Base-by-base conservation (phyloP, 805 yeast genomes). In the Candida verbasci region DNA sequence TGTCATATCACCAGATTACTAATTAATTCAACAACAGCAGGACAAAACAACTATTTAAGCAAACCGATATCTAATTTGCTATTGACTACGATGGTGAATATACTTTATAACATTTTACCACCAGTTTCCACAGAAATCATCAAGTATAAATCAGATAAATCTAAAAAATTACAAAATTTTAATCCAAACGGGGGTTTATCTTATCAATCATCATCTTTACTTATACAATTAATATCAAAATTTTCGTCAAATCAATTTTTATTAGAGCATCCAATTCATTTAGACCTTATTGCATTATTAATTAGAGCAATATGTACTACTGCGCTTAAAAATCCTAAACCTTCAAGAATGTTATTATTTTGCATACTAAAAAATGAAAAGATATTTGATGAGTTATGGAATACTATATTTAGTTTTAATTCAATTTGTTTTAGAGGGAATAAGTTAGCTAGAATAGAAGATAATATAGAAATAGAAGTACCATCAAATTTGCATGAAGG, bases 241-340 rank as follows among this genome's bases (percentile, higher is more conserved):
- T 63, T 70, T 35, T 62, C 77, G 0, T 42, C 61, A 2, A 44
- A 53, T 24, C 41, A 43, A 2, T 66, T 66, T 37, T 44, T 76
- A 22, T 42, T 54, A 3, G 70, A 58, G n/a, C 57, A 58, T 32
- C 49, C 67, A 9, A 47, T 62, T 37, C 73, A 81, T 46, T 51
- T 76, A 6, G 86, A 81, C 43, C 50, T 74, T 25, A 51, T 83
- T 20, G 80, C 88, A 0, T 53, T 83, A 9, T 27, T 83, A n/a
- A 43, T 82, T 4, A 63, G 84, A 35, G 61, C 83, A 1, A 53
- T 81, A 3, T 66, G 79, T 33, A 74, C 73, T 17, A 67, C 78
- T 3, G 58, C 75, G 3, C 52, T 72, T n/a, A 67, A 78, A 31
- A 50, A 64, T 45, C 80, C 78, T 6, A 56, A 56, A 17, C 75